Evolutionary conservation across 345 rosid species (phyloP).

Genomic region (Leavenworthia alabamica): DNA sequence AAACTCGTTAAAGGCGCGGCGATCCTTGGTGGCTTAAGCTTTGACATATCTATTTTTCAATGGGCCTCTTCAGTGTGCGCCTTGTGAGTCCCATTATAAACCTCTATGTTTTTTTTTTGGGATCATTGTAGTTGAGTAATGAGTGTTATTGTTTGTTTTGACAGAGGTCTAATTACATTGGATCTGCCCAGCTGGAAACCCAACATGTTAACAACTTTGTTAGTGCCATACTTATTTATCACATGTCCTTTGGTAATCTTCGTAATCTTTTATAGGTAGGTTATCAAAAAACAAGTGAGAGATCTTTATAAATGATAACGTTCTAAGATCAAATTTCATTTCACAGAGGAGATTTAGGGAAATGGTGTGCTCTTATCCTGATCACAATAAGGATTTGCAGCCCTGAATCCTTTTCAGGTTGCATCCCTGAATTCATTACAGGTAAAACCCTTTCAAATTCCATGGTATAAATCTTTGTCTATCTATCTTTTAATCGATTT

Average conservation of each 20-base stretch:
- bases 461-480: too few species aligned
- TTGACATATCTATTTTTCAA: slow-evolving; percentile 73
- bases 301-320: background rate
- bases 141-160: background rate
- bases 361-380: slow-evolving; percentile 76
- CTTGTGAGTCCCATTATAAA: slow-evolving; percentile 43
- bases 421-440: too few species aligned
- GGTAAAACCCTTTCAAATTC: background rate
- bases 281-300: slow-evolving; percentile 22
- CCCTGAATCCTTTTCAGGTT: slow-evolving; percentile 75
- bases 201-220: slow-evolving; percentile 79
- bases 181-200: slow-evolving; percentile 95
- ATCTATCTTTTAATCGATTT: background rate
- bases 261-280: slow-evolving; percentile 77
- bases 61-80: slow-evolving; percentile 86
- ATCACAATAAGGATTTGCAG: slow-evolving; percentile 69
- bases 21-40: slow-evolving; percentile 61
- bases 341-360: slow-evolving; percentile 78
- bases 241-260: slow-evolving; percentile 65
- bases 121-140: too few species aligned
- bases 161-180: slow-evolving; percentile 72
- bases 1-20: slow-evolving; percentile 48
- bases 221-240: slow-evolving; percentile 82
- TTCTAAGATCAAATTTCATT: slow-evolving; percentile 10
- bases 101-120: background rate